Conservation (phyloP, 192 early-diverging fungal genomes). For the Gigaspora rosea region DNA sequence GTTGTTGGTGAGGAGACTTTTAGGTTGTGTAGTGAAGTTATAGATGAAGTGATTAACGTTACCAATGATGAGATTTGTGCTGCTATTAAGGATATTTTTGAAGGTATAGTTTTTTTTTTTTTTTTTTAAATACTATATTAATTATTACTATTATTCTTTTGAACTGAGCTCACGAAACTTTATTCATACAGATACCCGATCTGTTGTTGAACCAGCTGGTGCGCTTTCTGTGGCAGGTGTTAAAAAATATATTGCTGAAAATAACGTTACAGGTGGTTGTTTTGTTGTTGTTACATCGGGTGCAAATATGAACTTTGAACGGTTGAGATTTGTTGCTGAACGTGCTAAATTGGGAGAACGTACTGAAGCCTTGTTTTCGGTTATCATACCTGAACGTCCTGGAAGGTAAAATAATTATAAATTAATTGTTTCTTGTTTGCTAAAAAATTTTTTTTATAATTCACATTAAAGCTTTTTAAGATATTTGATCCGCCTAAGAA, state of each 20-base stretch:
- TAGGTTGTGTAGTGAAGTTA: conserved; percentile 69
- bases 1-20: conserved; percentile 90
- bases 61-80: conserved; percentile 96
- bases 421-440: not conserved
- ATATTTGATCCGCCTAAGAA: too few species aligned
- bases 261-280: conserved; percentile 54
- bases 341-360: conserved; percentile 94
- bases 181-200: conserved; percentile 71
- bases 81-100: conserved; percentile 87
- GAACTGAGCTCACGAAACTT: not conserved
- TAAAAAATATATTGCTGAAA: conserved; percentile 74
- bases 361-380: conserved; percentile 85
- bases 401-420: conserved; percentile 55
- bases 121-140: not conserved
- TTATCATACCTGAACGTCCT: conserved; percentile 90
- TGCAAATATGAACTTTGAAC: conserved; percentile 99
- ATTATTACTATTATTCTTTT: not conserved
- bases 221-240: conserved; percentile 84
- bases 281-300: conserved; percentile 85
- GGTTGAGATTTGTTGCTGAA: conserved; percentile 96
- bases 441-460: not conserved
- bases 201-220: conserved; percentile 96
- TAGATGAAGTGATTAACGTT: conserved; percentile 93
- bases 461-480: not conserved
- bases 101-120: conserved; percentile 40